Conservation (phyloP, 352 stramenopile species). For the Pythium oligandrum region DNA sequence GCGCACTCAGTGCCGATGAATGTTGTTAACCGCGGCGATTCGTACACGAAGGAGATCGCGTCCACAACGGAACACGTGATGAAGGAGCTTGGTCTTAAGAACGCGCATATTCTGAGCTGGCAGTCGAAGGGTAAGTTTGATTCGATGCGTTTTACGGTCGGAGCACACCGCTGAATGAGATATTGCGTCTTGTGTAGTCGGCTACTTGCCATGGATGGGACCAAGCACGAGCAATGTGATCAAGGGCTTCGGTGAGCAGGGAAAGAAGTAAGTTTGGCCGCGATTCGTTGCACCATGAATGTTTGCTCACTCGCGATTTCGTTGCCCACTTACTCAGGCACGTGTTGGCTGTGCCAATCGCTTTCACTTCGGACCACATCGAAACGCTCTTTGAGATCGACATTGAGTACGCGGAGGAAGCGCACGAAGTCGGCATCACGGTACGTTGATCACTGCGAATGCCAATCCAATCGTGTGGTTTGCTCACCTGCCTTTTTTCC, state of each 20-base stretch:
- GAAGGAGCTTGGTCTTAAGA: conserved; percentile 56
- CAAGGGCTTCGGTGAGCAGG: conserved; percentile 87
- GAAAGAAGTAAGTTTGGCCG: conserved; percentile 78
- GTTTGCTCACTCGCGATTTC: background rate
- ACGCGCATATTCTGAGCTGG: conserved; percentile 91
- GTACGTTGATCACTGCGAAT: conserved; percentile 22
- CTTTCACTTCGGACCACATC: conserved; percentile 99
- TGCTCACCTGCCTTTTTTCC: background rate
- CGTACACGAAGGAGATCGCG: conserved; percentile 84
- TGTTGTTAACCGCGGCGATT: conserved; percentile 85
- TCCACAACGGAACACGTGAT: conserved; percentile 73
- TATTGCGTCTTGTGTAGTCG: conserved; percentile 56
- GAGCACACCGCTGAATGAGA: background rate
- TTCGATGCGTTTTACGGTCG: background rate
- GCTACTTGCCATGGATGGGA: conserved; percentile 97
- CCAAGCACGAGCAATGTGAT: conserved; percentile 97
- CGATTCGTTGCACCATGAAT: conserved; percentile 1
- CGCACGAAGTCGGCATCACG: conserved; percentile 91
- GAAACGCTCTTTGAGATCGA: conserved; percentile 99
- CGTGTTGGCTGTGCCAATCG: conserved; percentile 97
- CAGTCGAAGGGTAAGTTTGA: conserved; percentile 84
- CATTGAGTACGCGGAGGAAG: conserved; percentile 98
- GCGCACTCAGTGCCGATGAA: conserved; percentile 89
- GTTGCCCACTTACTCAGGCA: conserved; percentile 35
- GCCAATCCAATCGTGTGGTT: background rate